Evolutionary conservation across 176 grass and related monocot genomes (phyloP).

Genomic region (Pontederia crassipes): DNA sequence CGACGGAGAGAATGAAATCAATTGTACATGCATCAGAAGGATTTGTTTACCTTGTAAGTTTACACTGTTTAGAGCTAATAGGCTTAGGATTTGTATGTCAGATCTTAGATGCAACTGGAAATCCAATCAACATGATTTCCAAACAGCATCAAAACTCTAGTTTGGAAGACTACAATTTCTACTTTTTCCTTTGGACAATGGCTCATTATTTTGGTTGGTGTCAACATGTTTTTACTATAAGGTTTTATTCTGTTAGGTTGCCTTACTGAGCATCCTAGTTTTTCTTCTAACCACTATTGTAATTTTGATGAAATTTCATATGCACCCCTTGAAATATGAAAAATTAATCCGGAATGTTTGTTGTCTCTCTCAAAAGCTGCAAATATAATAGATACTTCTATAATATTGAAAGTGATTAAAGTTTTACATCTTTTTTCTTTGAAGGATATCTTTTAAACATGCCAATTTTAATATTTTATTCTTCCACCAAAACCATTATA

Average conservation of each 20-base stretch:
- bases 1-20: conserved; percentile 3
- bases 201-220: too few species aligned
- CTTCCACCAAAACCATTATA: too few species aligned
- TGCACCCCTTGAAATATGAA: too few species aligned
- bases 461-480: too few species aligned
- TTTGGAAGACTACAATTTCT: too few species aligned
- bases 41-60: conserved; percentile 20
- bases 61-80: background rate
- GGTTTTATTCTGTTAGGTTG: background rate
- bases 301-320: background rate
- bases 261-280: background rate
- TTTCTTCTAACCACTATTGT: background rate
- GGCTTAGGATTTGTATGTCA: background rate
- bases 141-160: too few species aligned
- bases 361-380: too few species aligned
- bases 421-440: too few species aligned
- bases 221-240: background rate
- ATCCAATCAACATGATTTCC: background rate
- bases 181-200: too few species aligned
- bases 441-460: too few species aligned
- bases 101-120: background rate
- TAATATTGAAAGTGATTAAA: too few species aligned
- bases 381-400: too few species aligned
- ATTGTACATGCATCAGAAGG: conserved; percentile 21
- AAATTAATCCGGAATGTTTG: background rate